phyloP scores from a whole-genome alignment of 306 rosid genomes.

The cucumber (Cucumis sativus) region DNA sequence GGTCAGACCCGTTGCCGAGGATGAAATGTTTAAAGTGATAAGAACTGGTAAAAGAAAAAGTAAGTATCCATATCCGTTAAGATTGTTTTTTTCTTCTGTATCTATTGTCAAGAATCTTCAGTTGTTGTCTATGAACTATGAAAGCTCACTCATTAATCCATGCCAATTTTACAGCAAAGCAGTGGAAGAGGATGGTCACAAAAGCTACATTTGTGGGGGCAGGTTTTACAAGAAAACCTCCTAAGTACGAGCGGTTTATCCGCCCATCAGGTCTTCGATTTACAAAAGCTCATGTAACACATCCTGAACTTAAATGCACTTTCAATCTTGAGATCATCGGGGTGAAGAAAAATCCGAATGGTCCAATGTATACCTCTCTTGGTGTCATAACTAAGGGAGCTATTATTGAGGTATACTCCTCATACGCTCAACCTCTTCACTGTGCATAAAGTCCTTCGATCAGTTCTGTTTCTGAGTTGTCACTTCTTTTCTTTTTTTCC shows the following conservation, averaged over 20 bases:
- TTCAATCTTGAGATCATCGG: conserved; percentile 82
- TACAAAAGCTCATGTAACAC: conserved; percentile 92
- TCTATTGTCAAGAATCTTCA: background rate
- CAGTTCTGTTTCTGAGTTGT: background rate
- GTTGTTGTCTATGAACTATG: background rate
- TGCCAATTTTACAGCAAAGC: conserved; percentile 49
- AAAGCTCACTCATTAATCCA: background rate
- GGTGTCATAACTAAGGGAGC: conserved; percentile 92
- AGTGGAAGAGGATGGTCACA: conserved; percentile 96
- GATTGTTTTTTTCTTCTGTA: background rate
- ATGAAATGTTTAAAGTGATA: conserved; percentile 89
- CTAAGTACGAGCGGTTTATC: conserved; percentile 84
- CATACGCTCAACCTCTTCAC: background rate
- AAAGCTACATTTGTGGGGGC: conserved; percentile 94
- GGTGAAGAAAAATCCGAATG: conserved; percentile 93
- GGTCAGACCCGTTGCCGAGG: conserved; percentile 95
- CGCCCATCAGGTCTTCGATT: conserved; percentile 82
- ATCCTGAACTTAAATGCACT: conserved; percentile 88
- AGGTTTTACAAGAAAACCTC: conserved; percentile 88
- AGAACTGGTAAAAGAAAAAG: conserved; percentile 83
- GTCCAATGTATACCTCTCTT: conserved; percentile 79
- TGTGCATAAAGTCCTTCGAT: background rate
- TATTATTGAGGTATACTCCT: conserved; percentile 64
- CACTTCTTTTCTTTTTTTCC: background rate
- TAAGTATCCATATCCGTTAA: conserved; percentile 16